Base-by-base conservation (phyloP, 169 alveolate species). In the Cryptosporidium xiaoi region DNA sequence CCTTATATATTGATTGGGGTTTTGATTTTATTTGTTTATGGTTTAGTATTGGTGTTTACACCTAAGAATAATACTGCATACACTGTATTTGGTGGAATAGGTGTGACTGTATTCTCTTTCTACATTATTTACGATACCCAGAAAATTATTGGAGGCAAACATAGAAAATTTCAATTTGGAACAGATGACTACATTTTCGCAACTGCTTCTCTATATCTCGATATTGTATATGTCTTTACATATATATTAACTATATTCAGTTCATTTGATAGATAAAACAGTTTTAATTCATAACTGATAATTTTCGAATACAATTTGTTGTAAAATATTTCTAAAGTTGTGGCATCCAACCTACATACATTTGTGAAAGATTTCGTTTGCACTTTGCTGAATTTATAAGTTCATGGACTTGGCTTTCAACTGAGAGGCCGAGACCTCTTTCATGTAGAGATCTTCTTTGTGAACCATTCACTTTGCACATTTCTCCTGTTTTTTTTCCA, bases 321-420 rank as follows among this genome's bases (percentile, higher is more conserved):
- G 60, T 10, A 44, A 24, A 6, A 48, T 46, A 48, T 50, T n/a
- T 36, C 20, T 48, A 94, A 48, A 92, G 34, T 96, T 96, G 94
- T 5, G 97, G 97, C 51, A 93, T 91, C 99, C 99, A 98, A 2
- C 99, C 99, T 51, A 95, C 95, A 93, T 96, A 98, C 93, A 97
- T 94, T 83, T 94, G 94, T 13, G 99, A 95, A 58, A 98, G 95
- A 83, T 96, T 97, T 71, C 95, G 95, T 90, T 93, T 94, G 20
- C 96, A 90, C 44, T 97, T 95, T 24, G 99, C 99, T 33, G 98
- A 93, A 56, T 93, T 94, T 10, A 97, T 96, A 31, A 96, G 92
- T 69, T 95, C 93, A 44, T 91, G 93, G 12, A 95, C 97, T 69
- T 95, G 94, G 51, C 84, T 92, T 71, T 91, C 94, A 50, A 92